A percentile compares a stretch with the other conserved stretches of the same genome.
phyloP scores from a whole-genome alignment of 768 basidiomycete genomes.

The Termitomyces sp. region DNA sequence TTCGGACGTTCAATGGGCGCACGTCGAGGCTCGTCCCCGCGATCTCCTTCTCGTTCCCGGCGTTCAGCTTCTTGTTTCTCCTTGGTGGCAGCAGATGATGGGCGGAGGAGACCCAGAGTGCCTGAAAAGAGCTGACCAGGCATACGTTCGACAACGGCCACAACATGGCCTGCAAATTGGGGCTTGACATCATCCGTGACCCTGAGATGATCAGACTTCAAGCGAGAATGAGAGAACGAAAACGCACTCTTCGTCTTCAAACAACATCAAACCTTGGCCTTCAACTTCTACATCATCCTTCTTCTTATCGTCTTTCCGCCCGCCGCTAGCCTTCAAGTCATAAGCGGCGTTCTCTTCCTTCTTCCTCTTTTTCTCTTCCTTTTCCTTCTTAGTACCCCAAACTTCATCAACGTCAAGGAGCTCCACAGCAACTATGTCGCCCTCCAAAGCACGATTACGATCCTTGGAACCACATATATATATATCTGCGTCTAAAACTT shows the following conservation, averaged over 20 bases:
- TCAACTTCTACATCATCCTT: conserved; percentile 99
- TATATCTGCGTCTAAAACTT: conserved; percentile 97
- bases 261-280: conserved; percentile 93
- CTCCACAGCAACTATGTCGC: conserved; percentile 97
- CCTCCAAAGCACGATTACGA: conserved; percentile 95
- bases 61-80: conserved; percentile 99
- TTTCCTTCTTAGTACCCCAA: conserved; percentile 99
- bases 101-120: conserved; percentile 89
- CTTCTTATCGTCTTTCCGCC: conserved; percentile 97
- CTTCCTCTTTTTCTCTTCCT: conserved; percentile 99
- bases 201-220: conserved; percentile 30
- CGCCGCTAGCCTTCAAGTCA: conserved; percentile 68
- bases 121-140: conserved; percentile 98
- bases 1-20: conserved; percentile 86
- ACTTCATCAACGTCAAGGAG: conserved; percentile 97
- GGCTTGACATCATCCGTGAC: conserved; percentile 98
- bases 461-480: conserved; percentile 99
- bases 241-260: conserved; percentile 92
- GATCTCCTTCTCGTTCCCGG: conserved; percentile 93
- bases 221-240: not conserved
- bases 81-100: conserved; percentile 95
- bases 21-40: conserved; percentile 77
- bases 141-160: conserved; percentile 99
- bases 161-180: conserved; percentile 97
- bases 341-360: conserved; percentile 99